phyloP scores from a whole-genome alignment of 2,329 filamentous ascomycete species.

The Microthyrium microscopicum region DNA sequence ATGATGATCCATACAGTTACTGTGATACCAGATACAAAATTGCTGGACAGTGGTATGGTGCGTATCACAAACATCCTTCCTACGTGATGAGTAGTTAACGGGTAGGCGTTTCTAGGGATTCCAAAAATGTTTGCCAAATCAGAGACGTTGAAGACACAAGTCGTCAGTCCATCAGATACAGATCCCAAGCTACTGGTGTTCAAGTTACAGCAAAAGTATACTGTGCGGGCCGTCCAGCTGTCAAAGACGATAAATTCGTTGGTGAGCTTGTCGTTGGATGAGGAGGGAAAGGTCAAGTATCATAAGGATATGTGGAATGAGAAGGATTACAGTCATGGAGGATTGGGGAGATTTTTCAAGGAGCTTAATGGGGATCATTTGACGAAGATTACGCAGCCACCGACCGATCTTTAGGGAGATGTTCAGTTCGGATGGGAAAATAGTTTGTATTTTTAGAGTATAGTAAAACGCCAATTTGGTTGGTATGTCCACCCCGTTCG shows the following conservation, averaged over 20 bases:
- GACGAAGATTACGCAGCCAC: conserved; percentile 26
- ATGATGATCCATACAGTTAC: conserved; percentile 33
- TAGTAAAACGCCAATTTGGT: conserved; percentile 12
- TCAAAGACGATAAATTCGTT: conserved; percentile 25
- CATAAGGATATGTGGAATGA: conserved; percentile 35
- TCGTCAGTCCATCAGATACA: conserved; percentile 21
- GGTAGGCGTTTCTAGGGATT: conserved; percentile 16
- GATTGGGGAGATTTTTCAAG: conserved; percentile 31
- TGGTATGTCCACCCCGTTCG: no score
- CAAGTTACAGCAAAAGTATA: conserved; percentile 33
- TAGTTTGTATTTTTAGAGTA: conserved; percentile 15
- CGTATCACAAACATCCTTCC: background rate
- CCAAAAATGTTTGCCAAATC: conserved; percentile 25
- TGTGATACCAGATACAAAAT: conserved; percentile 35
- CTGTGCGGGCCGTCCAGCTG: conserved; percentile 21
- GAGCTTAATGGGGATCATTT: conserved; percentile 32
- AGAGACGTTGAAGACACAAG: conserved; percentile 25
- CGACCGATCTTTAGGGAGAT: conserved; percentile 15
- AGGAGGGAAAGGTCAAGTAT: conserved; percentile 26
- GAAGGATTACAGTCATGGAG: conserved; percentile 31
- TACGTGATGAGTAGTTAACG: background rate
- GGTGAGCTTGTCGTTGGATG: conserved; percentile 24
- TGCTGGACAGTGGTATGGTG: conserved; percentile 33
- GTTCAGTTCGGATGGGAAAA: conserved; percentile 24
- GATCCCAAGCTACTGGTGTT: conserved; percentile 31